Evolutionary conservation across 1,284 basidiomycete genomes (phyloP).

Genomic region (Cutaneotrichosporon spelunceum): DNA sequence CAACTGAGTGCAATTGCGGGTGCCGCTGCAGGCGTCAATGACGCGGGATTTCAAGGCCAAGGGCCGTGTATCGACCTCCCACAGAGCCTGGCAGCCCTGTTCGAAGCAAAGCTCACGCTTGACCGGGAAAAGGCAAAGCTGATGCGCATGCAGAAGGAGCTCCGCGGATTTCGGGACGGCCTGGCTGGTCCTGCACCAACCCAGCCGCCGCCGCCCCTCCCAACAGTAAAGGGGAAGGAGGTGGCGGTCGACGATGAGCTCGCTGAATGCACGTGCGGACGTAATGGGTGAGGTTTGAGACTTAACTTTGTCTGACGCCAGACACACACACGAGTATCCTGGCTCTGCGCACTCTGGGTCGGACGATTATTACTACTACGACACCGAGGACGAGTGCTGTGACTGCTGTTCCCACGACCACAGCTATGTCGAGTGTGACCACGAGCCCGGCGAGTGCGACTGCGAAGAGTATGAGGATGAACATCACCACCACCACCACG

Average conservation of each 20-base stretch:
- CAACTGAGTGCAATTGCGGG: conserved; percentile 44
- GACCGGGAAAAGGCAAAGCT: conserved; percentile 51
- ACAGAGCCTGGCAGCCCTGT: conserved; percentile 46
- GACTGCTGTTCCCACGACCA: conserved; percentile 34
- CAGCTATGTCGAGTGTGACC: conserved; percentile 24
- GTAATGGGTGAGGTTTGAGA: conserved; percentile 28
- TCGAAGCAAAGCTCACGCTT: conserved; percentile 49
- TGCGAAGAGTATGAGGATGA: conserved; percentile 22
- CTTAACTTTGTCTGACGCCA: conserved; percentile 9
- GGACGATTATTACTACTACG: conserved; percentile 38
- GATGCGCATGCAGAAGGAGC: conserved; percentile 49
- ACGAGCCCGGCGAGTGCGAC: conserved; percentile 22
- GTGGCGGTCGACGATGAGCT: conserved; percentile 30
- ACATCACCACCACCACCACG: conserved; percentile 17
- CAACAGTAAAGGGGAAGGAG: conserved; percentile 31
- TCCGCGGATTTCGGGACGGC: conserved; percentile 46
- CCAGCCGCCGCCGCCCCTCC: background rate
- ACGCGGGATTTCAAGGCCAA: conserved; percentile 26
- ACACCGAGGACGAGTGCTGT: conserved; percentile 33
- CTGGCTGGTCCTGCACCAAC: conserved; percentile 23
- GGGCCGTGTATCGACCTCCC: conserved; percentile 44
- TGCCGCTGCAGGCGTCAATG: conserved; percentile 42
- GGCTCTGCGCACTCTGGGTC: conserved; percentile 30
- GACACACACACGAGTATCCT: conserved; percentile 27
- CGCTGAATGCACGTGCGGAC: conserved; percentile 44